Conservation (phyloP, 1,139 yeast genomes). For the Kodamaea arcana region DNA sequence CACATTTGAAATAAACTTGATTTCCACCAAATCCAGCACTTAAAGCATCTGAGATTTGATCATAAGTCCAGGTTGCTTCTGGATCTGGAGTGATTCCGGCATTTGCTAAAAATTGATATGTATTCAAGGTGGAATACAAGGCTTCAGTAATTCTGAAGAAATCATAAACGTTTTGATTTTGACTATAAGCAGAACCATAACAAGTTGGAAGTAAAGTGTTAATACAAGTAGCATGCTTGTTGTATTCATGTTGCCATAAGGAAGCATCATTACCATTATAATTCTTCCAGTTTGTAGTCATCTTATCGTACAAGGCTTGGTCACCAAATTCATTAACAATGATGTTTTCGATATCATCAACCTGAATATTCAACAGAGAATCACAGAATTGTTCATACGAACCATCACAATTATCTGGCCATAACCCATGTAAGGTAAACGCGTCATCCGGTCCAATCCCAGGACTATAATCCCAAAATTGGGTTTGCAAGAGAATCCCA, state of each 20-base stretch:
- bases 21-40: constrained; percentile 53
- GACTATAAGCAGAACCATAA: constrained; percentile 35
- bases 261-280: constrained; percentile 67
- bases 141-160: constrained; percentile 66
- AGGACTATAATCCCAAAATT: constrained; percentile 91
- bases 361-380: constrained; percentile 43
- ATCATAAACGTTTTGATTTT: constrained; percentile 68
- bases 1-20: constrained; percentile 70
- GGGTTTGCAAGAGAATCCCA: constrained; percentile 80
- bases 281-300: constrained; percentile 73
- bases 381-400: constrained; percentile 72
- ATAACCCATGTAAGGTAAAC: constrained; percentile 81
- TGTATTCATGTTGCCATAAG: constrained; percentile 91
- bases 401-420: constrained; percentile 85
- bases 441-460: constrained; percentile 65
- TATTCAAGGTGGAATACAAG: constrained; percentile 62
- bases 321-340: constrained; percentile 48
- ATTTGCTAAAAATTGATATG: constrained; percentile 59
- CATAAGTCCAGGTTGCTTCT: constrained; percentile 56
- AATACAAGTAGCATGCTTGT: constrained; percentile 94
- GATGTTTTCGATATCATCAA: constrained; percentile 47
- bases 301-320: constrained; percentile 48
- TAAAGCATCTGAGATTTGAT: constrained; percentile 64
- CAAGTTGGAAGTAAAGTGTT: constrained; percentile 73
- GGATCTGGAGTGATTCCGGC: constrained; percentile 71